phyloP scores from a whole-genome alignment of 2,329 filamentous ascomycete species.

The Fusarium staphyleae region DNA sequence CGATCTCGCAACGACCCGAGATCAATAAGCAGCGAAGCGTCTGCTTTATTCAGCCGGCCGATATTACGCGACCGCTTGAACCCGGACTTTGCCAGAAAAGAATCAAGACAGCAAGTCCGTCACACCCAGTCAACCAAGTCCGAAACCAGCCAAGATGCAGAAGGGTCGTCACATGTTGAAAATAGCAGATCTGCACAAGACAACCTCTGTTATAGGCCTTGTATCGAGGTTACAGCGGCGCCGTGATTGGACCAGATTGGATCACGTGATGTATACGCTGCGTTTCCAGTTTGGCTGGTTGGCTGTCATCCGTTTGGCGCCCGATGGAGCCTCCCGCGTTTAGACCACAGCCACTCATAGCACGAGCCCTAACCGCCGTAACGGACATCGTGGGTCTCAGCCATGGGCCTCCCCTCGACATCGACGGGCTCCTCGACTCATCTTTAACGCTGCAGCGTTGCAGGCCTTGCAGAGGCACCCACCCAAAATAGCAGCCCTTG shows the following conservation, averaged over 20 bases:
- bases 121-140: constrained; percentile 9
- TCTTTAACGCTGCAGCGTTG: not conserved
- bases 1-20: constrained; percentile 29
- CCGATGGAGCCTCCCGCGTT: constrained; percentile 24
- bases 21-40: constrained; percentile 3
- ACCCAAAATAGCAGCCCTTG: constrained; percentile 27
- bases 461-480: not conserved
- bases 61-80: constrained; percentile 3
- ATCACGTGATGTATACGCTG: constrained; percentile 21
- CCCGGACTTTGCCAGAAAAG: not conserved
- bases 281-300: constrained; percentile 25
- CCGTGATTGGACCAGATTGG: constrained; percentile 12
- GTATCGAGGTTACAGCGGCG: constrained; percentile 23
- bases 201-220: constrained; percentile 12
- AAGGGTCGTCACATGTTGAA: constrained; percentile 1
- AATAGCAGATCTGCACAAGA: constrained; percentile 20
- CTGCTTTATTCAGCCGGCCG: constrained; percentile 22
- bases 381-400: constrained; percentile 30
- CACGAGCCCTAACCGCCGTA: constrained; percentile 35
- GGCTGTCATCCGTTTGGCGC: constrained; percentile 24
- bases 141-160: constrained; percentile 25
- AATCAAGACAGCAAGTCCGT: not conserved
- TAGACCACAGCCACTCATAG: constrained; percentile 36
- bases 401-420: not conserved
- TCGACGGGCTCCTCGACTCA: constrained; percentile 14